These are phyloP conservation scores for Senna tora DNA, from an alignment of 306 rosid species.

Conservation along the genomic window DNA sequence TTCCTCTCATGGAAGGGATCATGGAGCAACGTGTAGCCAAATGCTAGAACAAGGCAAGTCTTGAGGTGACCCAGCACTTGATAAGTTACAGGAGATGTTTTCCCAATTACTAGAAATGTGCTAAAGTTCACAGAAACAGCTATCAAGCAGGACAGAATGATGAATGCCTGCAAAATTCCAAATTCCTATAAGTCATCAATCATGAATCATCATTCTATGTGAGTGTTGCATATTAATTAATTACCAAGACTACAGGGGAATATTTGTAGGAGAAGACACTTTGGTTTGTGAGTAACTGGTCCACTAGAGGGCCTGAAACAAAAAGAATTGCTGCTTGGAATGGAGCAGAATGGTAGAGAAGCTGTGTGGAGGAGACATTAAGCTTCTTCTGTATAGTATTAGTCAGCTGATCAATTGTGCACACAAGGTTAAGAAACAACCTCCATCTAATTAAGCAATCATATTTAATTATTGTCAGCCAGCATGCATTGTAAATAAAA, in stretches of 20 bases:
- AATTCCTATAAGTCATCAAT: neutral
- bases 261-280: conserved; percentile 83
- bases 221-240: too few species aligned
- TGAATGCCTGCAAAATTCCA: conserved; percentile 56
- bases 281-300: conserved; percentile 80
- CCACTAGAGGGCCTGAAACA: conserved; percentile 92
- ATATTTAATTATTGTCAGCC: conserved; percentile 1
- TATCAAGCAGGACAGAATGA: conserved; percentile 81
- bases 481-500: too few species aligned
- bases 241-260: conserved; percentile 73
- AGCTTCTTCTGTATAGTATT: conserved; percentile 97
- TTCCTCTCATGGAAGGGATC: conserved; percentile 92
- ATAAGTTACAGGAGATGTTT: conserved; percentile 96
- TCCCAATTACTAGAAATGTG: conserved; percentile 92
- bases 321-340: conserved; percentile 97
- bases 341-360: conserved; percentile 92
- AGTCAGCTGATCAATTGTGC: conserved; percentile 74
- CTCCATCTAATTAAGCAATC: neutral
- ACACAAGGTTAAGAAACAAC: conserved; percentile 53
- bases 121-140: conserved; percentile 97
- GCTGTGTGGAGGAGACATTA: conserved; percentile 91
- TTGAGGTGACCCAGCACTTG: conserved; percentile 98
- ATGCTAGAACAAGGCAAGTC: conserved; percentile 92
- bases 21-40: conserved; percentile 93
- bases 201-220: too few species aligned